phyloP scores from a whole-genome alignment of 805 yeast genomes.

The Sugiyamaella mastotermitis region DNA sequence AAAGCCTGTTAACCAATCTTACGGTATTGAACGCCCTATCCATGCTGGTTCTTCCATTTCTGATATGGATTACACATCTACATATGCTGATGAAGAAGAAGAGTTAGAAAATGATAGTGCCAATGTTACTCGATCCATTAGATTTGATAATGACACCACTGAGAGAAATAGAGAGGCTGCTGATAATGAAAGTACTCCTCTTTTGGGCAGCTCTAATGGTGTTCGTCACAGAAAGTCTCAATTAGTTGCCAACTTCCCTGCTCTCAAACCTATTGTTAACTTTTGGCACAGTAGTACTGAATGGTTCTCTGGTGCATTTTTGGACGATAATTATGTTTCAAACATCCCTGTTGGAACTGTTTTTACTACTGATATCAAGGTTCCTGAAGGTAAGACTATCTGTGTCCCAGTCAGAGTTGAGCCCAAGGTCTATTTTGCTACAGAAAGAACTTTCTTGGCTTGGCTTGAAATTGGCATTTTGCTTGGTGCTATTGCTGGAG shows the following conservation, averaged over 20 bases:
- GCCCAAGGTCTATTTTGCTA: slow-evolving; percentile 98
- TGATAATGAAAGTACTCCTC: slow-evolving; percentile 17
- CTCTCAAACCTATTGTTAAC: slow-evolving; percentile 7
- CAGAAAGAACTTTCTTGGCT: slow-evolving; percentile 88
- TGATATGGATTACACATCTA: slow-evolving; percentile 24
- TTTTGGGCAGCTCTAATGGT: slow-evolving; percentile 3
- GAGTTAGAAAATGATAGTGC: slow-evolving; percentile 5
- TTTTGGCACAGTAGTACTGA: slow-evolving; percentile 2
- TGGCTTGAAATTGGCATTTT: slow-evolving; percentile 92
- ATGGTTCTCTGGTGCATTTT: slow-evolving; percentile 23
- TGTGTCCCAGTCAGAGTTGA: slow-evolving; percentile 94
- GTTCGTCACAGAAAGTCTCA: slow-evolving; percentile 1
- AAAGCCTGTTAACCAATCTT: slow-evolving; percentile 66
- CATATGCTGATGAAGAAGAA: slow-evolving; percentile 9
- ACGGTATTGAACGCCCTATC: slow-evolving; percentile 54
- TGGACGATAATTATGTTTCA: slow-evolving; percentile 43
- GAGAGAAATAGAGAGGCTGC: slow-evolving; percentile 15
- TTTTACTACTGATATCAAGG: slow-evolving; percentile 50
- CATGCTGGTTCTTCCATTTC: slow-evolving; percentile 19
- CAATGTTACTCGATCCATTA: slow-evolving; percentile 7
- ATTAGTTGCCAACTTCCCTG: slow-evolving; percentile 2
- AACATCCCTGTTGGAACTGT: slow-evolving; percentile 62
- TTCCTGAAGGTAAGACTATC: slow-evolving; percentile 86
- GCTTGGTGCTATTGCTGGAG: slow-evolving; percentile 82
- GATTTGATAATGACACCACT: slow-evolving; percentile 19